These are phyloP conservation scores for Aegle marmelos DNA, from an alignment of 345 rosid species.

Conservation along the genomic window DNA sequence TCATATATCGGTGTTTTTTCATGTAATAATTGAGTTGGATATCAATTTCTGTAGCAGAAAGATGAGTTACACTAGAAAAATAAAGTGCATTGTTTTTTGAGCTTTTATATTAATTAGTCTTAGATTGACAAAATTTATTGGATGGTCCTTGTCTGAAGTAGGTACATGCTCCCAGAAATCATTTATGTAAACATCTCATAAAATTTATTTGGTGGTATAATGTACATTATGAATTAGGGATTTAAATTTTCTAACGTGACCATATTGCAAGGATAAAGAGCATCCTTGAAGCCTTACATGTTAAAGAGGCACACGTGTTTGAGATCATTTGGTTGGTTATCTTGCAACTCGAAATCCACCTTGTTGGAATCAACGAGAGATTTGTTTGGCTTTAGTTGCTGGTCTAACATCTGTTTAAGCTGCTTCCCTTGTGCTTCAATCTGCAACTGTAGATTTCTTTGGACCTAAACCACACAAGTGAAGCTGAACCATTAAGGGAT, in stretches of 20 bases:
- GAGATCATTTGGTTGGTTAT: not conserved
- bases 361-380: not conserved
- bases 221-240: too few relatives aligned
- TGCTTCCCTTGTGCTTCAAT: conserved; percentile 39
- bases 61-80: too few relatives aligned
- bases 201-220: not conserved
- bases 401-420: conserved; percentile 26
- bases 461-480: conserved; percentile 16
- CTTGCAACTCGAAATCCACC: not conserved
- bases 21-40: too few relatives aligned
- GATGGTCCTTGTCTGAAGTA: not conserved
- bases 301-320: not conserved
- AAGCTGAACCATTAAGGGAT: too few relatives aligned
- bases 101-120: too few relatives aligned
- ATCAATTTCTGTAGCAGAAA: too few relatives aligned
- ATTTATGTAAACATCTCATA: not conserved
- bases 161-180: not conserved
- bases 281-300: not conserved
- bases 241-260: too few relatives aligned
- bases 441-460: conserved; percentile 25
- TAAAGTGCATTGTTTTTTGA: too few relatives aligned
- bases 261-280: not conserved
- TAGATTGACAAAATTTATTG: not conserved
- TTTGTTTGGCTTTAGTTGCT: conserved; percentile 13
- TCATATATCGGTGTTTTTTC: not conserved